phyloP scores from a whole-genome alignment of 768 basidiomycete species.

The Leccinellum rugosiceps region DNA sequence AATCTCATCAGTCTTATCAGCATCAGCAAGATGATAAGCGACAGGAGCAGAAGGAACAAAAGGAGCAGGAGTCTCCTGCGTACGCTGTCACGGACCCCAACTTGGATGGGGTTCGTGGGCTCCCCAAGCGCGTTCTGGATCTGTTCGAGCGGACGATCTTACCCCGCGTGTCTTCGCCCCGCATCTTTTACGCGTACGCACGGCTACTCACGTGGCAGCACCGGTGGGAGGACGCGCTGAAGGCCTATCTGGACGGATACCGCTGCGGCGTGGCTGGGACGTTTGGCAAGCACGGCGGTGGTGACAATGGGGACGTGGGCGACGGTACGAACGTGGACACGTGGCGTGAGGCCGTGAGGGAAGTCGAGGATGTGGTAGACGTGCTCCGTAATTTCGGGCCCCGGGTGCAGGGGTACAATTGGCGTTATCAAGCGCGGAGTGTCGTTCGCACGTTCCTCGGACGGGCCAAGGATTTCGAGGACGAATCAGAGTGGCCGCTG shows the following conservation, averaged over 20 bases:
- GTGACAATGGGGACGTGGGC: neutral
- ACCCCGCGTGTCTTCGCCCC: conserved; percentile 72
- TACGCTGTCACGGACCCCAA: conserved; percentile 36
- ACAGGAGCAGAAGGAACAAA: neutral
- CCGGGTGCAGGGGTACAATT: conserved; percentile 55
- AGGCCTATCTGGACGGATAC: conserved; percentile 85
- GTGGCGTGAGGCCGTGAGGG: conserved; percentile 74
- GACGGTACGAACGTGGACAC: conserved; percentile 58
- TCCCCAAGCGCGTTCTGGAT: conserved; percentile 62
- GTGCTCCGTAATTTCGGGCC: conserved; percentile 82
- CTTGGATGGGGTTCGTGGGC: conserved; percentile 59
- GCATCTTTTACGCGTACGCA: conserved; percentile 82
- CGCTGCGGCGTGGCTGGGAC: conserved; percentile 60
- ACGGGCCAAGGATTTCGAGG: conserved; percentile 82
- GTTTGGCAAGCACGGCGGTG: conserved; percentile 48
- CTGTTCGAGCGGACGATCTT: conserved; percentile 79
- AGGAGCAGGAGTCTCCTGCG: neutral
- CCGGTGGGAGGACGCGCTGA: conserved; percentile 73
- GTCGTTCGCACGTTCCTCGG: conserved; percentile 88
- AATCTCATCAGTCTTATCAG: neutral
- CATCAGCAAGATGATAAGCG: neutral
- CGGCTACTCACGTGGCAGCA: conserved; percentile 72
- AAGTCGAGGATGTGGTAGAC: conserved; percentile 84
- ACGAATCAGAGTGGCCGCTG: conserved; percentile 79
- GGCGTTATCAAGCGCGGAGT: conserved; percentile 85